Evolutionary conservation across 2,329 filamentous ascomycete genomes (phyloP).

Genomic region (Plectosphaerella cucumerina): DNA sequence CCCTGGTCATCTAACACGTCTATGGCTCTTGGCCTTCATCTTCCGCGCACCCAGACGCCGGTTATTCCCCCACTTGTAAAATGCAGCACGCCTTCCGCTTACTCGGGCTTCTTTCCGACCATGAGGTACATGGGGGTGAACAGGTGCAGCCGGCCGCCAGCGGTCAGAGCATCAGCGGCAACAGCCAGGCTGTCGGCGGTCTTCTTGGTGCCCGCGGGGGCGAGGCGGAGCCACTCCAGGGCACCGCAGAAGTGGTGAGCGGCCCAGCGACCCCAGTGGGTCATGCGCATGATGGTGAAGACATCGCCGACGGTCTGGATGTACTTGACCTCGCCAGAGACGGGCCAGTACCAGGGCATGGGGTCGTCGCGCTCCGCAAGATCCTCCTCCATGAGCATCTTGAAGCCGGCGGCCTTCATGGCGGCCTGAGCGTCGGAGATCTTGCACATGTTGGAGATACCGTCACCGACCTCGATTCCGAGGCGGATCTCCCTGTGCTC

Average conservation of each 20-base stretch:
- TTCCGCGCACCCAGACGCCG: neutral
- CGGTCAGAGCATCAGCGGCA: slow-evolving; percentile 81
- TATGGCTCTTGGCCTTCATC: neutral
- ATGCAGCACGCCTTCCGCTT: neutral
- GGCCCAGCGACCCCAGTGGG: slow-evolving; percentile 70
- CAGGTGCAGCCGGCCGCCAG: slow-evolving; percentile 81
- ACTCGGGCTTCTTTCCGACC: slow-evolving; percentile 77
- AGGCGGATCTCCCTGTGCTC: slow-evolving; percentile 82
- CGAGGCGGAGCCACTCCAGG: slow-evolving; percentile 70
- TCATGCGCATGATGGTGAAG: slow-evolving; percentile 84
- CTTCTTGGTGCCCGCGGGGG: slow-evolving; percentile 84
- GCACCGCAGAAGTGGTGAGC: slow-evolving; percentile 74
- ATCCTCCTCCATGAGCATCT: slow-evolving; percentile 37
- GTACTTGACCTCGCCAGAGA: slow-evolving; percentile 81
- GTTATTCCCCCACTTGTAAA: neutral
- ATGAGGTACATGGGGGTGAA: slow-evolving; percentile 99
- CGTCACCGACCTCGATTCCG: slow-evolving; percentile 87
- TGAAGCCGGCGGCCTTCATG: slow-evolving; percentile 80
- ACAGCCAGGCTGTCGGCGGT: slow-evolving; percentile 84
- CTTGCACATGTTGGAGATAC: slow-evolving; percentile 92
- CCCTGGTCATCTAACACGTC: neutral
- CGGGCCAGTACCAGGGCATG: slow-evolving; percentile 90
- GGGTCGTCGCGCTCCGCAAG: slow-evolving; percentile 67
- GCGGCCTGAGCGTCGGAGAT: slow-evolving; percentile 73
- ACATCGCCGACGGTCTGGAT: slow-evolving; percentile 75